Base-by-base conservation (phyloP, 192 early-diverging fungal species). In the Haplosporangium gracile region DNA sequence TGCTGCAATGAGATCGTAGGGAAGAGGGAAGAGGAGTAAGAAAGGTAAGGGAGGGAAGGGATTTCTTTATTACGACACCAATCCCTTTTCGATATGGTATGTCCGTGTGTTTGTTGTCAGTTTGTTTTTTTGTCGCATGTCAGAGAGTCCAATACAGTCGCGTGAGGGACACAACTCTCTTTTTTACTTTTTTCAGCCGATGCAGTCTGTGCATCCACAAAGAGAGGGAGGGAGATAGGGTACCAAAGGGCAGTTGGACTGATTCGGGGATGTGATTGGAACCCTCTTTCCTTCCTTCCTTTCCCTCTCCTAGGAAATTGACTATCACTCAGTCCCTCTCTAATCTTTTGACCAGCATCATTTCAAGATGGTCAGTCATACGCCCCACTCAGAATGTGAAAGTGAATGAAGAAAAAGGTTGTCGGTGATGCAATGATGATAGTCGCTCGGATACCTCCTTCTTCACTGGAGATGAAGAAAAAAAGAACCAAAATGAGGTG, bases 341-440 rank as follows among this genome's bases (percentile, higher is more conserved):
- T 2, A 10, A 10, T 8, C 29, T 11, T 65, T 32, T 29, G 49
- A 22, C 16, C 15, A 51, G 4, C 18, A 51, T 22, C 20, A 51
- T 51, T 16, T 5, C 18, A 51, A 51, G 49, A 51, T 34, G 29
- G 29, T 13, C 9, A 32, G 60, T 34, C 26, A 57, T 29, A 26
- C n/a, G 10, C 60, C 26, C 24, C 60, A 65, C 5, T 0, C 49
- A 15, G 60, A 65, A 4, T 15, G 60, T 26, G 1, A 57, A 26
- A 57, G 55, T 11, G 15, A 36, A 36, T 36, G 36, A 36, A 36
- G 36, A 18, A 26, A 57, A 8, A 6, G 9, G 22, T 24, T 26
- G 24, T 57, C 8, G 55, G 55, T 65, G 60, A 65, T 65, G 60
- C 60, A 65, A 32, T 65, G 60, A 15, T 65, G 60, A 65, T 65